phyloP scores from a whole-genome alignment of 331 rosid species.

The Stylosanthes scabra region DNA sequence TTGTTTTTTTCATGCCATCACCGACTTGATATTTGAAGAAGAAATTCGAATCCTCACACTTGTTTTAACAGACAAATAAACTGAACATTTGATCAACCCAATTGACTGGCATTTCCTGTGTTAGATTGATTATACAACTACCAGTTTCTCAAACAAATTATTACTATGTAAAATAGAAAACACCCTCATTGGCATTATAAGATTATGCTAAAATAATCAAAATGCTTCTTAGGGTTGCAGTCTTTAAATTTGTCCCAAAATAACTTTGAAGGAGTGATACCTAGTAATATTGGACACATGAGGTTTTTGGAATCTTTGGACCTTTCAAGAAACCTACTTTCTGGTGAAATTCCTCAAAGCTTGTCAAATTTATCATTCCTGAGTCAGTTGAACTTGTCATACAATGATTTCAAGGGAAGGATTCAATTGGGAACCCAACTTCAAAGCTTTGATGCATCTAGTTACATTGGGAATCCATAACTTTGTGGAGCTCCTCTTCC shows the following conservation, averaged over 20 bases:
- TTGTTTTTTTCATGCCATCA: too few relatives aligned
- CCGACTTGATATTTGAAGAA: too few relatives aligned
- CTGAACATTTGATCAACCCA: too few relatives aligned
- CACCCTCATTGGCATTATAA: too few relatives aligned
- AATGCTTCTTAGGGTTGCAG: background rate
- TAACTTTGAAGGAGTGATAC: slow-evolving; percentile 15
- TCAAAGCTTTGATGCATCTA: slow-evolving; percentile 22
- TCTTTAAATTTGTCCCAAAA: too few relatives aligned
- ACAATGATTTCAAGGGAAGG: slow-evolving; percentile 28
- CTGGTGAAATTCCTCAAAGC: background rate
- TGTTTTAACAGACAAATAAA: too few relatives aligned
- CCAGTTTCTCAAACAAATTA: too few relatives aligned
- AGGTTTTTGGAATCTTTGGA: slow-evolving; percentile 23
- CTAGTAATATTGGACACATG: slow-evolving; percentile 2
- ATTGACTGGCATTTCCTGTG: too few relatives aligned
- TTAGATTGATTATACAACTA: too few relatives aligned
- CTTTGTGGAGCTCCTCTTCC: slow-evolving; percentile 41
- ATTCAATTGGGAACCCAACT: slow-evolving; percentile 45
- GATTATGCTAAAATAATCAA: too few relatives aligned
- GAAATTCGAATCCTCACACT: too few relatives aligned
- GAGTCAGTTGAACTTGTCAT: slow-evolving; percentile 16
- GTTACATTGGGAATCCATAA: slow-evolving; percentile 20
- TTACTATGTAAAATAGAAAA: too few relatives aligned
- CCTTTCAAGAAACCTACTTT: slow-evolving; percentile 26
- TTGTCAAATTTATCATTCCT: slow-evolving; percentile 21